Conservation (phyloP, 164 flowering plant genomes). For the Echeveria elegans region DNA sequence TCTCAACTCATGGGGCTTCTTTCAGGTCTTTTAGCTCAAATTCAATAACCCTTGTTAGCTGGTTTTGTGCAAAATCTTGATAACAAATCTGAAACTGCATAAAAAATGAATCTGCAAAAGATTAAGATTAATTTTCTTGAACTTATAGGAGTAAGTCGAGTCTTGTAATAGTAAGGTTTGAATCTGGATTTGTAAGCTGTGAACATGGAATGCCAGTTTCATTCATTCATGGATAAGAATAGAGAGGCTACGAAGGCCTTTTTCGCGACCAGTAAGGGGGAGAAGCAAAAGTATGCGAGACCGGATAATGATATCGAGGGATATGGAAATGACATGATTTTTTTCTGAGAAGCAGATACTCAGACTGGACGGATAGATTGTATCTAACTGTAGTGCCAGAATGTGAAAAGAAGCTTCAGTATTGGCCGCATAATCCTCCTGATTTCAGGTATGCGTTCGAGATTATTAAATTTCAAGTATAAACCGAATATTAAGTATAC, state of each 20-base stretch:
- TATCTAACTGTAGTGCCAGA: constrained; percentile 23
- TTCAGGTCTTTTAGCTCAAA: not conserved
- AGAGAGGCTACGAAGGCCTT: constrained; percentile 17
- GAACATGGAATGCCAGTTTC: constrained; percentile 22
- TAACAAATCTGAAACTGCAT: too few species aligned
- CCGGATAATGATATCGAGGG: constrained; percentile 24
- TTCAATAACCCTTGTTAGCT: not conserved
- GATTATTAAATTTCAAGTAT: not conserved
- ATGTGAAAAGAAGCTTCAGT: constrained; percentile 17
- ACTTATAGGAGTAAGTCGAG: not conserved
- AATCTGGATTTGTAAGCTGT: constrained; percentile 14
- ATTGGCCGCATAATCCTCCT: constrained; percentile 28
- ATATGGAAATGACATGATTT: constrained; percentile 29
- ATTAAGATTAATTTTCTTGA: not conserved
- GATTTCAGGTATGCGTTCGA: constrained; percentile 22
- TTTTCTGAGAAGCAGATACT: constrained; percentile 24
- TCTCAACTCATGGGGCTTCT: constrained; percentile 32
- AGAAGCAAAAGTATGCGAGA: constrained; percentile 25
- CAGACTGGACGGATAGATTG: constrained; percentile 29
- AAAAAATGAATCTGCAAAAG: not conserved
- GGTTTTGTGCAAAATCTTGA: not conserved
- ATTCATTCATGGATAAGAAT: constrained; percentile 21
- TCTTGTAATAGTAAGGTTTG: not conserved
- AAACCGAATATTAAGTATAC: not conserved
- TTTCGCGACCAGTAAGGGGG: constrained; percentile 25